Percentiles rank a stretch among this genome's conserved stretches.
phyloP scores from a whole-genome alignment of 2,329 filamentous ascomycete species.

The Xylariaceae sp. region DNA sequence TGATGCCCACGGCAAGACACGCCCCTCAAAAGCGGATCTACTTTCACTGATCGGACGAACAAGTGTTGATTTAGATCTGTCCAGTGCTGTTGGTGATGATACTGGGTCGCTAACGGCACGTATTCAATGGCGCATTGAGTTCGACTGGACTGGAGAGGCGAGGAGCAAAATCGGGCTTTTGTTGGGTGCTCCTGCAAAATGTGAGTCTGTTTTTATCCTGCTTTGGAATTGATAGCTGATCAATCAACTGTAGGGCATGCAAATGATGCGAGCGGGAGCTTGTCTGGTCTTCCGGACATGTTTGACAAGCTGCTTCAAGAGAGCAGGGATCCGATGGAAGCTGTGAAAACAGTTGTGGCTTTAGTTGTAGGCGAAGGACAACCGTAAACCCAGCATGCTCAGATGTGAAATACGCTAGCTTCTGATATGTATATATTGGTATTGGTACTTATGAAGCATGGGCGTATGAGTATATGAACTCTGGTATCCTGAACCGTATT shows the following conservation, averaged over 20 bases:
- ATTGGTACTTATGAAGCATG: background rate
- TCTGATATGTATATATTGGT: background rate
- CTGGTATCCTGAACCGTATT: background rate
- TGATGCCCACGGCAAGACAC: slow-evolving; percentile 16
- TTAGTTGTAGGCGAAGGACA: slow-evolving; percentile 56
- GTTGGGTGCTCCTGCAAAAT: slow-evolving; percentile 64
- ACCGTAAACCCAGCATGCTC: too few relatives aligned
- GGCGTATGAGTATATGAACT: background rate
- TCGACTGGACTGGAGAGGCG: slow-evolving; percentile 77
- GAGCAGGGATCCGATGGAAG: slow-evolving; percentile 59
- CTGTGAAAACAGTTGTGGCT: slow-evolving; percentile 65
- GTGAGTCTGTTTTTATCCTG: slow-evolving; percentile 55
- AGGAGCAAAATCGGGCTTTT: slow-evolving; percentile 62
- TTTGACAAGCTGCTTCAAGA: slow-evolving; percentile 65
- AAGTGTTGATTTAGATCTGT: slow-evolving; percentile 52
- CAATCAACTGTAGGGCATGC: slow-evolving; percentile 58
- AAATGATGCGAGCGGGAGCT: slow-evolving; percentile 59
- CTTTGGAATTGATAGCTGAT: background rate
- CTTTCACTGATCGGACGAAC: slow-evolving; percentile 60
- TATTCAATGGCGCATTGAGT: slow-evolving; percentile 67
- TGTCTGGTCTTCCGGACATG: slow-evolving; percentile 63
- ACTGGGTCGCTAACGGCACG: slow-evolving; percentile 51
- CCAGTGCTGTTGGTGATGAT: slow-evolving; percentile 41
- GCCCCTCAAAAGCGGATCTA: slow-evolving; percentile 51
- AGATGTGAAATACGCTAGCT: background rate